phyloP scores from a whole-genome alignment of 108 stramenopile genomes.

The Nitzschia palea region DNA sequence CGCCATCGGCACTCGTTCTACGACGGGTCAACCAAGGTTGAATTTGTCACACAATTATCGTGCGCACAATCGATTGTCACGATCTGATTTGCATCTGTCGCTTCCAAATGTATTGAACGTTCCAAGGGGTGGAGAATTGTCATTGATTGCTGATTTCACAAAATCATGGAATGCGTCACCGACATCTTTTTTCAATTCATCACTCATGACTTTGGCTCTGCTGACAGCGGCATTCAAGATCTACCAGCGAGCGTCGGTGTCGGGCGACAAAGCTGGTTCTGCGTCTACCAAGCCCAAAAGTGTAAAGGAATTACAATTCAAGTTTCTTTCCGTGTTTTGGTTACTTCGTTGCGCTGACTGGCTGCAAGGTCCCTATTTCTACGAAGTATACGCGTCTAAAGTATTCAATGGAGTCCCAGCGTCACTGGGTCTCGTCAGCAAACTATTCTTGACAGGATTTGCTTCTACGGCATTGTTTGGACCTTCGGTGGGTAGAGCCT shows the following conservation, averaged over 20 bases:
- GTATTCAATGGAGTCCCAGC: constrained; percentile 63
- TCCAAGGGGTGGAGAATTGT: constrained; percentile 6
- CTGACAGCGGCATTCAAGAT: constrained; percentile 41
- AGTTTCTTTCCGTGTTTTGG: constrained; percentile 94
- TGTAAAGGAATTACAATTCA: constrained; percentile 61
- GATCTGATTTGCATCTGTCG: background rate
- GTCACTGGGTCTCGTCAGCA: constrained; percentile 68
- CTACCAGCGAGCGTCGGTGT: constrained; percentile 22
- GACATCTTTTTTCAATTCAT: constrained; percentile 51
- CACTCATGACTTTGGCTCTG: constrained; percentile 43
- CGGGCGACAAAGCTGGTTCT: background rate
- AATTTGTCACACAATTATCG: background rate
- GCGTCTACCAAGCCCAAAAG: constrained; percentile 30
- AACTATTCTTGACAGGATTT: constrained; percentile 92
- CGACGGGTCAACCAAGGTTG: background rate
- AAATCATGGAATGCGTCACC: constrained; percentile 31
- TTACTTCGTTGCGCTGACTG: constrained; percentile 94
- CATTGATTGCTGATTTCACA: background rate
- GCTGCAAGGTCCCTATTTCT: constrained; percentile 99
- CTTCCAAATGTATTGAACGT: background rate
- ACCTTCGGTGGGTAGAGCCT: constrained; percentile 79
- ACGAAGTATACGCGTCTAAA: constrained; percentile 94
- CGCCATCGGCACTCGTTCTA: background rate
- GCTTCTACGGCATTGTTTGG: constrained; percentile 90
- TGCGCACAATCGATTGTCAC: background rate